Base-by-base conservation (phyloP, 176 grass and related monocot species). In the Avena eriantha region DNA sequence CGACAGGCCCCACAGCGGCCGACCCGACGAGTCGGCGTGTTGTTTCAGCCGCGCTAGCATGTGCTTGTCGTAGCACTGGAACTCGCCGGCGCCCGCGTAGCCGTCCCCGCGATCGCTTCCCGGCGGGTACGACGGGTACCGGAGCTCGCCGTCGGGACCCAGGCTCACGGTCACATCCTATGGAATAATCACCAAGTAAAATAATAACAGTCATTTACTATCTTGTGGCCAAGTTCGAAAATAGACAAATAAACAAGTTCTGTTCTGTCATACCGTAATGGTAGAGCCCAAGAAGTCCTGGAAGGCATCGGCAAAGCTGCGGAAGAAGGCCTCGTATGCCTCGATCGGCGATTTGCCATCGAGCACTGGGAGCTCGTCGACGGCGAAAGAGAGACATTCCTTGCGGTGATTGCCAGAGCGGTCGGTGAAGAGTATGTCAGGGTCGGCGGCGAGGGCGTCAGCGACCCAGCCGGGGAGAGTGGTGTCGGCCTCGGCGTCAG, bases 21-120 rank as follows among this genome's bases (percentile, higher is more conserved):
- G 50, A 3, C 93, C 90, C 0, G 86, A 2, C 21, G 79, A 79
- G 77, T 84, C 82, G 2, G 88, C 89, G 41, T 90, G 70, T 53
- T 22, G 49, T 46, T 85, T 70, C 5, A 98, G 93, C 74, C 76
- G 72, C 10, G 79, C 69, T 0, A 94, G 86, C 90, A 90, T 94
- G 96, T 98, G 88, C 65, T 94, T 98, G 75, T 98, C 93, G 83
- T 95, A 95, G 81, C 96, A 98, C 36, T 95, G 91, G 88, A 98
- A 98, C 71, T 98, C 93, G 0, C 96, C 93, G 2, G 82, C 88
- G 4, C 96, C 93, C 2, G 46, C 80, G 70, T 79, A 89, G 21
- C 48, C 26, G 8, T 78, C 51, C 46, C 1, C 19, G 45, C 71
- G 39, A 7, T 55, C 66, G 22, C 78, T 85, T 12, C 79, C 76